phyloP scores from a whole-genome alignment of 1,139 yeast genomes.

The Saccharomyces hybrid region DNA sequence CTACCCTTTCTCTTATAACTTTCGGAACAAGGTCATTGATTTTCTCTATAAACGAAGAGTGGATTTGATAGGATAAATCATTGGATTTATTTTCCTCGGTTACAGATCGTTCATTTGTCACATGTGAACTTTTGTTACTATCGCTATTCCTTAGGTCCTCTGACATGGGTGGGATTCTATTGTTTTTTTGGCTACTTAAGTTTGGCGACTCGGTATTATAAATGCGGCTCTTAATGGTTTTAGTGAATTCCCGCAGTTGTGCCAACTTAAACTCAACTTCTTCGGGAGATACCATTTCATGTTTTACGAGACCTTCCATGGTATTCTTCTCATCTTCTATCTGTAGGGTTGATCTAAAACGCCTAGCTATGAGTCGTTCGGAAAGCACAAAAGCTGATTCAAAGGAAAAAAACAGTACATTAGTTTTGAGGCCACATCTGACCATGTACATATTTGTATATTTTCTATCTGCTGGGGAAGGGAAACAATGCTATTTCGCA shows the following conservation, averaged over 20 bases:
- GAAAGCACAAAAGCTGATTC: no score
- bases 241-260: slow-evolving; percentile 3
- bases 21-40: slow-evolving; percentile 2
- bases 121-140: background rate
- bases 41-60: no score
- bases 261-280: slow-evolving; percentile 1
- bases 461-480: no score
- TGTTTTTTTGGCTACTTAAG: background rate
- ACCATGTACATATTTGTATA: no score
- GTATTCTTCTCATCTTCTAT: no score
- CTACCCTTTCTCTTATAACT: slow-evolving; percentile 39
- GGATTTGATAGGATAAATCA: slow-evolving; percentile 1
- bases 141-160: background rate
- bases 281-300: background rate
- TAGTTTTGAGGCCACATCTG: no score
- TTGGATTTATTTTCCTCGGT: background rate
- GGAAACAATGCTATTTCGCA: no score
- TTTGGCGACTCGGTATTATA: no score
- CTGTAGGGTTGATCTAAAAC: no score
- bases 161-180: background rate
- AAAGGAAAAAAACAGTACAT: no score
- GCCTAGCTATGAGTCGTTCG: no score
- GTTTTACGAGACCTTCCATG: no score
- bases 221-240: background rate
- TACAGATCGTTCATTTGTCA: background rate